A percentile compares a stretch with the other conserved stretches of the same genome.
These are phyloP conservation scores for Pelagophyceae sp. DNA, from an alignment of 352 stramenopile genomes.

Conservation along the genomic window DNA sequence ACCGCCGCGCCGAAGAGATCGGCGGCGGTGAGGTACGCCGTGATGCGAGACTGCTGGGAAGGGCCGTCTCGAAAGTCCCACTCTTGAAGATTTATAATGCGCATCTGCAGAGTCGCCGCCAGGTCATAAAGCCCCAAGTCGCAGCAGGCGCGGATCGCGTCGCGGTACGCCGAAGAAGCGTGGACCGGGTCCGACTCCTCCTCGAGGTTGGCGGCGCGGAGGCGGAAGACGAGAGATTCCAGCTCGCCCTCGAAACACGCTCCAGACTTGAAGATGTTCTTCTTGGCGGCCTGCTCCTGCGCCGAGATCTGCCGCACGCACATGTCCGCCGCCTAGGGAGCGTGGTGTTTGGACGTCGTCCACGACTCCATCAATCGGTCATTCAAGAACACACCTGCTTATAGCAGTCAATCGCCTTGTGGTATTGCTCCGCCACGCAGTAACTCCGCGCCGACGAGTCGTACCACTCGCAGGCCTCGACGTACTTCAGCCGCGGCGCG, in stretches of 20 bases:
- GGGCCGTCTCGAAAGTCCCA: no score
- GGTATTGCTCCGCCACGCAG: background rate
- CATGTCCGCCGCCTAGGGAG: background rate
- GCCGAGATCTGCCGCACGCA: background rate
- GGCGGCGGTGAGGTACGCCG: background rate
- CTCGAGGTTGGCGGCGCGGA: background rate
- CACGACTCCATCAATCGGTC: background rate
- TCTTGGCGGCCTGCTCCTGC: background rate
- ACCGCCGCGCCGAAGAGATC: constrained; percentile 1
- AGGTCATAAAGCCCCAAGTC: background rate
- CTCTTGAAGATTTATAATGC: background rate
- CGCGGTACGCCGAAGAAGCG: background rate
- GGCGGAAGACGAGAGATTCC: background rate
- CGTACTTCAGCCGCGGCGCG: background rate
- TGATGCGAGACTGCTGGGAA: background rate
- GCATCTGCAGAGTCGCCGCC: background rate
- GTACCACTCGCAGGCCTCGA: background rate
- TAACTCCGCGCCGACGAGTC: background rate
- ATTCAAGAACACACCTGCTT: background rate
- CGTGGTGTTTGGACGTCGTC: no score
- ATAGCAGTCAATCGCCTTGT: background rate
- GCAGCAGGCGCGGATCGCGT: background rate
- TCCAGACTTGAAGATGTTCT: background rate
- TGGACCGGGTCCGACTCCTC: background rate
- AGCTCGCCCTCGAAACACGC: background rate